A percentile compares a stretch with the other conserved stretches of the same genome.
Evolutionary conservation across 768 basidiomycete species (phyloP).

Genomic region (Suillus americanus): DNA sequence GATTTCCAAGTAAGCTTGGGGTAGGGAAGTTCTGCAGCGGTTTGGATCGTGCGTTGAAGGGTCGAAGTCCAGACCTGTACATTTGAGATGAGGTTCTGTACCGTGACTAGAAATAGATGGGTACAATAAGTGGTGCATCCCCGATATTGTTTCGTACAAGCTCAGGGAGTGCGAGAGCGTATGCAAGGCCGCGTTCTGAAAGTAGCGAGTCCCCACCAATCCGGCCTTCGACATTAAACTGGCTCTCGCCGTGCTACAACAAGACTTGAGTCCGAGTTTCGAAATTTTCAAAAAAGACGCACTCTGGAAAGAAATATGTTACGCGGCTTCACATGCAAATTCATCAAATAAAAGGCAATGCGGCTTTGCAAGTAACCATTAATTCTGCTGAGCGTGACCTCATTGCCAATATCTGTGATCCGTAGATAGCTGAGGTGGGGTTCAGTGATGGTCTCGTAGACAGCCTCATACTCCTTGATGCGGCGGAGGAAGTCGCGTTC

Average conservation of each 20-base stretch:
- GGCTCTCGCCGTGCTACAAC: slow-evolving; percentile 92
- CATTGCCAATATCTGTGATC: slow-evolving; percentile 90
- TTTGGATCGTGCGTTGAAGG: slow-evolving; percentile 88
- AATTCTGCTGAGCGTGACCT: slow-evolving; percentile 83
- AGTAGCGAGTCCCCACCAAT: slow-evolving; percentile 96
- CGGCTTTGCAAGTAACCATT: slow-evolving; percentile 96
- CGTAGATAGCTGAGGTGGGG: slow-evolving; percentile 86
- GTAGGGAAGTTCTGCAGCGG: slow-evolving; percentile 78
- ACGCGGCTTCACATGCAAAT: slow-evolving; percentile 93
- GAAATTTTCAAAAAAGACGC: slow-evolving; percentile 26
- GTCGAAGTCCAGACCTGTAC: slow-evolving; percentile 98
- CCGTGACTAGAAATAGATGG: neutral
- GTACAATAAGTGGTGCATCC: slow-evolving; percentile 69
- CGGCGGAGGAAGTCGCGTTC: slow-evolving; percentile 88
- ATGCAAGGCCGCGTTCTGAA: slow-evolving; percentile 81
- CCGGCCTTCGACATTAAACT: slow-evolving; percentile 94
- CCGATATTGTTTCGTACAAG: slow-evolving; percentile 91
- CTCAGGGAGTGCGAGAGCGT: slow-evolving; percentile 82
- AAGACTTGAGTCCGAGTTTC: slow-evolving; percentile 9
- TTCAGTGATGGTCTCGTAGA: slow-evolving; percentile 95
- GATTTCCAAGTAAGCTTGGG: slow-evolving; percentile 98
- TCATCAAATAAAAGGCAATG: slow-evolving; percentile 98
- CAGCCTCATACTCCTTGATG: slow-evolving; percentile 90
- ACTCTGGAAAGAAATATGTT: slow-evolving; percentile 97
- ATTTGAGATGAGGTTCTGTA: neutral